Percentiles rank a stretch among this genome's conserved stretches.
These are phyloP conservation scores for Venturia oleaginea DNA, from an alignment of 2,329 filamentous ascomycete species.

Conservation along the genomic window DNA sequence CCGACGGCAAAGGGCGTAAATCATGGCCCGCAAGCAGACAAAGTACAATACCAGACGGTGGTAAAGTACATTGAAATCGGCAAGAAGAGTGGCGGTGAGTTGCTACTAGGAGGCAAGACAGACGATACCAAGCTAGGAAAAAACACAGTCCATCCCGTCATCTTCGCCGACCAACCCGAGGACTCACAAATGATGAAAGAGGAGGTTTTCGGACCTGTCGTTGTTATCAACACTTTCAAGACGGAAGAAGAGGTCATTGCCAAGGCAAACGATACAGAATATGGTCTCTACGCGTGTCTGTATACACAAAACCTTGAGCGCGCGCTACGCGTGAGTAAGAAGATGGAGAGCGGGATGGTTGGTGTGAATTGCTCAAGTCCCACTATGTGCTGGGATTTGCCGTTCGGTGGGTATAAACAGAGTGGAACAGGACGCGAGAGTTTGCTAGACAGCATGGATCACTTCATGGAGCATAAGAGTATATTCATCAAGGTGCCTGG, in stretches of 20 bases:
- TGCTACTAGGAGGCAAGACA: constrained; percentile 21
- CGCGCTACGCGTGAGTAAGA: constrained; percentile 19
- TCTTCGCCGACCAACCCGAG: constrained; percentile 13
- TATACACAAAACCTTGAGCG: constrained; percentile 19
- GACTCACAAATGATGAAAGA: constrained; percentile 22
- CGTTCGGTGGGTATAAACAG: constrained; percentile 15
- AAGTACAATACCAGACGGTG: constrained; percentile 37
- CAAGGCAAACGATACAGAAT: constrained; percentile 23
- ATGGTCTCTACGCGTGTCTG: constrained; percentile 25
- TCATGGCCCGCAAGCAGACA: constrained; percentile 43
- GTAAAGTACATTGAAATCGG: constrained; percentile 12
- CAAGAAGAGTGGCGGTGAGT: constrained; percentile 20
- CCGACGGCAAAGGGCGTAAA: constrained; percentile 19
- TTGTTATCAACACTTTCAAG: constrained; percentile 20
- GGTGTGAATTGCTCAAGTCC: constrained; percentile 12
- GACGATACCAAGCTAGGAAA: constrained; percentile 18
- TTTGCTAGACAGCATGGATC: constrained; percentile 4
- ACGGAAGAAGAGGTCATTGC: constrained; percentile 25
- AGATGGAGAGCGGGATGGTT: constrained; percentile 17
- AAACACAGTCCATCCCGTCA: constrained; percentile 22
- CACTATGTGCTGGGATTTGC: constrained; percentile 13
- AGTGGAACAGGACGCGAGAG: constrained; percentile 13
- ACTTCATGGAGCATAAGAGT: constrained; percentile 12
- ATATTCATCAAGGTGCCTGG: constrained; percentile 9
- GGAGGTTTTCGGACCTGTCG: constrained; percentile 26